Conservation (phyloP, 1,284 basidiomycete genomes). For the Marasmius oreades region DNA sequence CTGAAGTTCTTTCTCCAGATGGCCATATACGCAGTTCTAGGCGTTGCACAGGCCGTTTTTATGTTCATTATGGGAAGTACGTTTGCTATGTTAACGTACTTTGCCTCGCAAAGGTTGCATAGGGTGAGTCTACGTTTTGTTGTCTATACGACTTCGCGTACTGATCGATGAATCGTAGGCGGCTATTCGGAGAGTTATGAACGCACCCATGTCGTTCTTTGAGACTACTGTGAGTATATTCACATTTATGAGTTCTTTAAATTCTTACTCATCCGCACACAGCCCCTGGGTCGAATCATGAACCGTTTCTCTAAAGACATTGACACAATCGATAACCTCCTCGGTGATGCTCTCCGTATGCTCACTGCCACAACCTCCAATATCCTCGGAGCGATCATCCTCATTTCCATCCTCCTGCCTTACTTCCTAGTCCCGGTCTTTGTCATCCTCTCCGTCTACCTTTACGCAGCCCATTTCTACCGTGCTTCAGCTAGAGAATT, state of each 20-base stretch:
- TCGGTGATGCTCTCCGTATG: conserved; percentile 79
- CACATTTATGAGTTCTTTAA: neutral
- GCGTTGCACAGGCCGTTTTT: conserved; percentile 44
- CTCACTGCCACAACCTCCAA: conserved; percentile 60
- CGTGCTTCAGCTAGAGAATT: conserved; percentile 86
- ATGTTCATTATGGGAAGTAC: conserved; percentile 52
- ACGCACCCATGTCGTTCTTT: conserved; percentile 85
- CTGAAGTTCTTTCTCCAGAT: conserved; percentile 41
- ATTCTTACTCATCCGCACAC: neutral
- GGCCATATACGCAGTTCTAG: conserved; percentile 62
- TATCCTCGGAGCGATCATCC: conserved; percentile 72
- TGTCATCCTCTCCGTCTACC: conserved; percentile 54
- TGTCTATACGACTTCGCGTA: neutral
- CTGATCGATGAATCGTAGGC: conserved; percentile 35
- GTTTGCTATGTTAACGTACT: conserved; percentile 60
- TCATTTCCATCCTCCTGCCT: conserved; percentile 77
- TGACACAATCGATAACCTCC: conserved; percentile 81
- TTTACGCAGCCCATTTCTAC: conserved; percentile 78
- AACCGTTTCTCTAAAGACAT: conserved; percentile 82
- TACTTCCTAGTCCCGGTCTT: conserved; percentile 81
- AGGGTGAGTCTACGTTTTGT: conserved; percentile 20
- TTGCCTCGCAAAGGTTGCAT: conserved; percentile 44
- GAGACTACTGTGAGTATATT: conserved; percentile 66
- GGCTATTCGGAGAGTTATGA: conserved; percentile 62
- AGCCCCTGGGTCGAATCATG: conserved; percentile 88